Conservation (phyloP, 495 filamentous ascomycete genomes). For the Collariella sp. region DNA sequence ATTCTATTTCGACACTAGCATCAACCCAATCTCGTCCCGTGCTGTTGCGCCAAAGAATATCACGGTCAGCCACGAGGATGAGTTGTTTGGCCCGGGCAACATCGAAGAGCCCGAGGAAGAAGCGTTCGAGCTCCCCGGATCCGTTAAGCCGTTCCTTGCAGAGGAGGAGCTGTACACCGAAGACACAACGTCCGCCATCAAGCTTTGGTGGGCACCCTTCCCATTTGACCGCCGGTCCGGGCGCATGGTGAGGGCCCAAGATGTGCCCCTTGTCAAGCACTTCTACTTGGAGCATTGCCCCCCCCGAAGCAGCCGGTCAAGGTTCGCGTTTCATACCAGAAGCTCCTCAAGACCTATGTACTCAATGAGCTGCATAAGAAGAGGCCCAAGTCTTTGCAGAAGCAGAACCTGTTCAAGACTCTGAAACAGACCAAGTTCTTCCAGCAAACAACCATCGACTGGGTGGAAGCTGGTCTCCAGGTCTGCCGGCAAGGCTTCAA, state of each 20-base stretch:
- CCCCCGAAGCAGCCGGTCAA: constrained; percentile 86
- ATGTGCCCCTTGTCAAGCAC: constrained; percentile 95
- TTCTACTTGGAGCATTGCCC: constrained; percentile 96
- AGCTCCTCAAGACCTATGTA: constrained; percentile 91
- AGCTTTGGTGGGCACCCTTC: constrained; percentile 96
- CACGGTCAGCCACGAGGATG: constrained; percentile 86
- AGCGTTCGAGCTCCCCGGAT: constrained; percentile 72
- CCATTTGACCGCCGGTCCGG: constrained; percentile 96
- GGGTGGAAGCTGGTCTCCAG: constrained; percentile 98
- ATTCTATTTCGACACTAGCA: constrained; percentile 95
- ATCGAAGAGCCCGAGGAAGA: constrained; percentile 69
- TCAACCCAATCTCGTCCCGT: constrained; percentile 95
- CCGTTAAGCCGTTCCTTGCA: constrained; percentile 77
- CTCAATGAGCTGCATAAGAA: constrained; percentile 95
- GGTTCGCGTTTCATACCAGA: constrained; percentile 98
- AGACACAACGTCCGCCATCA: constrained; percentile 87
- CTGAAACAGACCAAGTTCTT: constrained; percentile 97
- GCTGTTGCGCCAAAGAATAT: constrained; percentile 93
- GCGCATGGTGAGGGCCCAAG: constrained; percentile 93
- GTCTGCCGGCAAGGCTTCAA: constrained; percentile 98
- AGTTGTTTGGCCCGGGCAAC: constrained; percentile 80
- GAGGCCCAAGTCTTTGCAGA: constrained; percentile 87
- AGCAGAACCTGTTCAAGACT: constrained; percentile 82
- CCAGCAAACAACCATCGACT: constrained; percentile 98
- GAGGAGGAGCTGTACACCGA: constrained; percentile 84